phyloP scores from a whole-genome alignment of 108 stramenopile species.

The Asterionellopsis glacialis region DNA sequence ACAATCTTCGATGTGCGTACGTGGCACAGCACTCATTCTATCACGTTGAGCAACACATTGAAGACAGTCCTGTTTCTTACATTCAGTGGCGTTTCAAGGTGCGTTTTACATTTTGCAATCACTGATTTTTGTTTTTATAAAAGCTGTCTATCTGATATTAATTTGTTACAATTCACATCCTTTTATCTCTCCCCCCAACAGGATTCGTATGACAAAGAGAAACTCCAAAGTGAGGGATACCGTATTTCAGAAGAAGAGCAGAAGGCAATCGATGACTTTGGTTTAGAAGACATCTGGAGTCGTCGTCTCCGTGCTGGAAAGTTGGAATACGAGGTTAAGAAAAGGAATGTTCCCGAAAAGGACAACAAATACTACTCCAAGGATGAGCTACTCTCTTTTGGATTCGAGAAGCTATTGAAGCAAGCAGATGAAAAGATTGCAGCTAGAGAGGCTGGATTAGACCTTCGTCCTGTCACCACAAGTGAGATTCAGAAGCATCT shows the following conservation, averaged over 20 bases:
- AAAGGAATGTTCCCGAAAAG: conserved; percentile 82
- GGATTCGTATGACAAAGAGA: conserved; percentile 86
- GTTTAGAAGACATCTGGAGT: conserved; percentile 93
- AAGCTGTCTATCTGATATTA: too few species aligned
- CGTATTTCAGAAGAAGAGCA: conserved; percentile 90
- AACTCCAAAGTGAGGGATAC: conserved; percentile 82
- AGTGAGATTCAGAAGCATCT: conserved; percentile 88
- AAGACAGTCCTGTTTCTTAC: conserved; percentile 87
- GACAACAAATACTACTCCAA: conserved; percentile 87
- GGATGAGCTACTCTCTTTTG: conserved; percentile 79
- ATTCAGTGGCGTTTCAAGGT: conserved; percentile 95
- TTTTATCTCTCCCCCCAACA: too few species aligned
- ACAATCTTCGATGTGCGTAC: conserved; percentile 92
- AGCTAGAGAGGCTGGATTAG: conserved; percentile 90
- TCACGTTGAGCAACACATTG: conserved; percentile 94
- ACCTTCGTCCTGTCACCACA: conserved; percentile 86
- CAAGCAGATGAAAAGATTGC: conserved; percentile 94
- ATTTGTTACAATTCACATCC: too few species aligned
- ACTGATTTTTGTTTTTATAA: too few species aligned
- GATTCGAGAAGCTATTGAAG: conserved; percentile 82
- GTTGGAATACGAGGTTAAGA: conserved; percentile 95
- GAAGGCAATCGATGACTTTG: conserved; percentile 83
- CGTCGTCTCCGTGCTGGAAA: conserved; percentile 83
- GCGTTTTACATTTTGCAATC: too few species aligned
- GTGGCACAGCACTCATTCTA: conserved; percentile 95